Percentiles rank a stretch among this genome's conserved stretches.
These are phyloP conservation scores for Suillus clintonianus DNA, from an alignment of 768 basidiomycete genomes.

Conservation along the genomic window DNA sequence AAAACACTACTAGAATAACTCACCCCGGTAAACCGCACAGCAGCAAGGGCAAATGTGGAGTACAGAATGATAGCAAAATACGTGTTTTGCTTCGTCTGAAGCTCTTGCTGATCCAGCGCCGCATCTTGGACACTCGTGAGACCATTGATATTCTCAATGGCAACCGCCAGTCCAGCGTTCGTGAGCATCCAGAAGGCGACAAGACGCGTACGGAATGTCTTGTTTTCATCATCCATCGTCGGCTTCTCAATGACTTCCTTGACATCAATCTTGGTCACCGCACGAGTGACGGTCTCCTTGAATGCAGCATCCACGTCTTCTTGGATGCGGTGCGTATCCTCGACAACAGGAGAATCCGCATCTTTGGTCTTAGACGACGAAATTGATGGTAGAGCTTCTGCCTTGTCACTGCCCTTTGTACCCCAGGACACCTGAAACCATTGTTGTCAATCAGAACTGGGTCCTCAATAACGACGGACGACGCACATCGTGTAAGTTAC, in stretches of 20 bases:
- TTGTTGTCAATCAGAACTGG: background rate
- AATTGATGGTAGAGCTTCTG: conserved; percentile 86
- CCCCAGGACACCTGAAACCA: conserved; percentile 79
- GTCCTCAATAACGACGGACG: background rate
- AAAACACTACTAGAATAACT: conserved; percentile 30
- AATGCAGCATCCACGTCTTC: conserved; percentile 91
- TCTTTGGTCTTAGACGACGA: conserved; percentile 82
- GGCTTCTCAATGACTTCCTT: conserved; percentile 76
- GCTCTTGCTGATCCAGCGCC: conserved; percentile 39
- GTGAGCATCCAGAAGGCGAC: conserved; percentile 80
- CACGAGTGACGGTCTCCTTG: conserved; percentile 89
- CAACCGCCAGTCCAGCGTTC: conserved; percentile 71
- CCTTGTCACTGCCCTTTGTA: conserved; percentile 94
- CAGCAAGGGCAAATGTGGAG: conserved; percentile 72
- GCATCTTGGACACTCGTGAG: conserved; percentile 43
- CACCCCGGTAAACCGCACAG: conserved; percentile 77
- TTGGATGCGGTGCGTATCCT: conserved; percentile 79
- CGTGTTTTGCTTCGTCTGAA: conserved; percentile 51
- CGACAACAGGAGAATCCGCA: conserved; percentile 75
- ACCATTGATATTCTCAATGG: conserved; percentile 77
- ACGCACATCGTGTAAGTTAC: conserved; percentile 87
- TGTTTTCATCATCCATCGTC: conserved; percentile 86
- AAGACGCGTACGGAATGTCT: conserved; percentile 89
- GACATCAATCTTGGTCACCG: conserved; percentile 70
- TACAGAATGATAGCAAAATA: conserved; percentile 83